Evolutionary conservation across 805 yeast genomes (phyloP).

Genomic region (Cyberlindnera subsufficiens): DNA sequence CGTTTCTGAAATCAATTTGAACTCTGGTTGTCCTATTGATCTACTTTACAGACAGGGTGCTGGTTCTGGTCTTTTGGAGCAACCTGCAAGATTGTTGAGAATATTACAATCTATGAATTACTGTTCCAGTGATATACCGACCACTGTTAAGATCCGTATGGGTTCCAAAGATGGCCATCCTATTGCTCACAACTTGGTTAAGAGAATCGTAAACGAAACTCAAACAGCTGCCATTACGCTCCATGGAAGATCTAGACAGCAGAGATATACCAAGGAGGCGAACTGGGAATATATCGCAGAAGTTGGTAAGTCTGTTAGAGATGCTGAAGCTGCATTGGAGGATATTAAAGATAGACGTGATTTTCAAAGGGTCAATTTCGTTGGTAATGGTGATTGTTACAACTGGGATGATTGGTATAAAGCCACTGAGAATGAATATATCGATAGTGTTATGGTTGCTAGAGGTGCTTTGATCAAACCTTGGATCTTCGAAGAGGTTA

Average conservation of each 20-base stretch:
- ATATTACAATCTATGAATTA: constrained; percentile 85
- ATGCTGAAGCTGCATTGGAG: constrained; percentile 43
- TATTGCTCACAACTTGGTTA: constrained; percentile 75
- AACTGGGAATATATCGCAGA: constrained; percentile 87
- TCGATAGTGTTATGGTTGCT: constrained; percentile 96
- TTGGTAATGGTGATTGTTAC: constrained; percentile 94
- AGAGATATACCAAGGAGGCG: constrained; percentile 85
- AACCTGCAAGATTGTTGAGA: constrained; percentile 73
- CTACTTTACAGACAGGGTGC: constrained; percentile 91
- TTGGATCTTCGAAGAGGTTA: constrained; percentile 97
- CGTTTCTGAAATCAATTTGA: constrained; percentile 81
- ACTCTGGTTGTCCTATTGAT: constrained; percentile 98
- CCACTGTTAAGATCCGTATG: constrained; percentile 87
- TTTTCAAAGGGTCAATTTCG: constrained; percentile 63
- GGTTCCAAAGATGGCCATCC: constrained; percentile 84
- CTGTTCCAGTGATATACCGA: constrained; percentile 84
- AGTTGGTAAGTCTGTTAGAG: constrained; percentile 64
- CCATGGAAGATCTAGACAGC: constrained; percentile 96
- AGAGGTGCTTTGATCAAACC: constrained; percentile 98
- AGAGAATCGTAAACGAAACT: constrained; percentile 66
- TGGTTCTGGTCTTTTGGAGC: constrained; percentile 89
- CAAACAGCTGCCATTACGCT: constrained; percentile 87
- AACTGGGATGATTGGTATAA: constrained; percentile 84
- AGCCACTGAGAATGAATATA: constrained; percentile 56
- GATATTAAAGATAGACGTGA: constrained; percentile 59